Evolutionary conservation across 495 filamentous ascomycete genomes (phyloP).

Genomic region (Diplogelasinospora grovesii): DNA sequence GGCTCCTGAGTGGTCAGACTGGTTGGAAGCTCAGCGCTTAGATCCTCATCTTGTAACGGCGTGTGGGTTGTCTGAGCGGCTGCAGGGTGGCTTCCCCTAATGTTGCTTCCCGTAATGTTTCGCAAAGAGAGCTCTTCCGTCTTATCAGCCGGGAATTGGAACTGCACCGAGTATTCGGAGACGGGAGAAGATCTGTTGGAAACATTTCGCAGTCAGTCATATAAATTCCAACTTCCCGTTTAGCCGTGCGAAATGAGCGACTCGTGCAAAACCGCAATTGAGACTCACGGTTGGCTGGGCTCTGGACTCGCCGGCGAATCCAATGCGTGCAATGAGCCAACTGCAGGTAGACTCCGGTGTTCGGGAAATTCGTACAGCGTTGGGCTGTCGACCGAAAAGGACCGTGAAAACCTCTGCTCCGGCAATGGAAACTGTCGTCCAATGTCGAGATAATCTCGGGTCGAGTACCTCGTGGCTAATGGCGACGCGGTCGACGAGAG

Average conservation of each 20-base stretch:
- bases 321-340: constrained; percentile 12
- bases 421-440: constrained; percentile 32
- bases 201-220: constrained; percentile 17
- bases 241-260: constrained; percentile 15
- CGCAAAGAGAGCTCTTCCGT: constrained; percentile 29
- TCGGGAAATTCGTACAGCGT: constrained; percentile 50
- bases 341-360: constrained; percentile 11
- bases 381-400: constrained; percentile 48
- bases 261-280: constrained; percentile 1
- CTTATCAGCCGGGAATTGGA: constrained; percentile 12
- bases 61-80: constrained; percentile 28
- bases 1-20: constrained; percentile 27
- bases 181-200: constrained; percentile 23
- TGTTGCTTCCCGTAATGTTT: constrained; percentile 29
- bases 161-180: constrained; percentile 10
- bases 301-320: constrained; percentile 12
- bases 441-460: constrained; percentile 33
- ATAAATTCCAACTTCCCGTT: constrained; percentile 18
- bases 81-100: constrained; percentile 29
- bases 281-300: constrained; percentile 23
- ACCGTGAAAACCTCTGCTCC: constrained; percentile 42
- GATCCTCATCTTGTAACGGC: constrained; percentile 26
- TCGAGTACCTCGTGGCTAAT: constrained; percentile 42
- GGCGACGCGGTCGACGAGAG: constrained; percentile 46
- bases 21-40: constrained; percentile 32